These are phyloP conservation scores for Erigeron philadelphicus DNA, from an alignment of 140 eudicot species.

Conservation along the genomic window DNA sequence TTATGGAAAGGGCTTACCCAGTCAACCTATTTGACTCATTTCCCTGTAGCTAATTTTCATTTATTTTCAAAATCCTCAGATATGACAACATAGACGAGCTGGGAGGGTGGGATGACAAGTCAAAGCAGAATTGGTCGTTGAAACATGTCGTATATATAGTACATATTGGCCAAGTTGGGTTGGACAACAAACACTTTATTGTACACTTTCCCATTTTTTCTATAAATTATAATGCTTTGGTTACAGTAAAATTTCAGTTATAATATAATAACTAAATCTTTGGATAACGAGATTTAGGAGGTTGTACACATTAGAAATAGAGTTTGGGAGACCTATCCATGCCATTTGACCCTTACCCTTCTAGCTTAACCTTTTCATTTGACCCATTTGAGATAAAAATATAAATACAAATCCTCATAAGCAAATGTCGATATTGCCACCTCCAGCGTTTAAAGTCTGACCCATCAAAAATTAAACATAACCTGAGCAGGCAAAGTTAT, in stretches of 20 bases:
- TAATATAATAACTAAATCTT: background rate
- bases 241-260: background rate
- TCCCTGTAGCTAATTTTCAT: too few species aligned
- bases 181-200: background rate
- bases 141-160: background rate
- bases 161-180: background rate
- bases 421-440: background rate
- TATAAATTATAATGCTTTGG: background rate
- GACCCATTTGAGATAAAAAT: background rate
- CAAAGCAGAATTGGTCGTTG: background rate
- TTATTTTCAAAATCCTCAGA: too few species aligned
- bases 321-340: background rate
- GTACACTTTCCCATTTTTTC: background rate
- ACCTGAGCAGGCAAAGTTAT: background rate
- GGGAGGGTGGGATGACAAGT: background rate
- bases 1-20: too few species aligned
- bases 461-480: background rate
- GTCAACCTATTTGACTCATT: too few species aligned
- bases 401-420: background rate
- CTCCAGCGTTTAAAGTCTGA: background rate
- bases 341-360: constrained; percentile 3
- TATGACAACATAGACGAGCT: too few species aligned
- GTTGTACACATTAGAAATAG: background rate
- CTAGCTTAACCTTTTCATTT: background rate
- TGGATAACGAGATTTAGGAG: background rate